phyloP scores from a whole-genome alignment of 139 green algal species.

The Chlorella sorokiniana region DNA sequence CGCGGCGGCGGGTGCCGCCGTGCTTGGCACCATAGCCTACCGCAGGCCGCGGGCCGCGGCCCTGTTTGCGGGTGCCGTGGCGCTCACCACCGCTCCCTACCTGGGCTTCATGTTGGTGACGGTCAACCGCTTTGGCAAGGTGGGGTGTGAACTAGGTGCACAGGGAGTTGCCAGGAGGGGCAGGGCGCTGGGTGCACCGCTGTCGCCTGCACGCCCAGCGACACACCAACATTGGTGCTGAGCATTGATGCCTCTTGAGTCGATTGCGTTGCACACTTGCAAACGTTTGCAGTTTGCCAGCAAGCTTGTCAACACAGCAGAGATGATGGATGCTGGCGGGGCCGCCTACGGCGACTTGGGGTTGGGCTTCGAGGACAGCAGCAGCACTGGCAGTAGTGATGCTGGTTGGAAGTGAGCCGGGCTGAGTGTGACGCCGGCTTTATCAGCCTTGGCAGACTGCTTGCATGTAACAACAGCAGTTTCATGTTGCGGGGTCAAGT shows the following conservation, averaged over 20 bases:
- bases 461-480: too few species aligned
- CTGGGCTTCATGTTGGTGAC: constrained; percentile 27
- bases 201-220: neutral
- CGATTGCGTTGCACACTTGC: neutral
- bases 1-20: neutral
- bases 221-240: neutral
- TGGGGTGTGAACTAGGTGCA: neutral
- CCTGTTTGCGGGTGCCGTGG: constrained; percentile 21
- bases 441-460: neutral
- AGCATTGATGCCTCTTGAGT: neutral
- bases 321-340: constrained; percentile 1
- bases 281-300: constrained; percentile 8
- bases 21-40: constrained; percentile 38
- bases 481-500: too few species aligned
- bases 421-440: too few species aligned
- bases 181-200: neutral
- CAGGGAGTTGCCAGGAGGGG: neutral
- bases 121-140: constrained; percentile 30
- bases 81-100: constrained; percentile 16
- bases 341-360: neutral
- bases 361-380: neutral
- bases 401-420: neutral
- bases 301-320: constrained; percentile 17
- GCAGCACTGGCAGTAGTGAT: constrained; percentile 2
- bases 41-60: constrained; percentile 11